Evolutionary conservation across 306 rosid genomes (phyloP), one percentile per base, ranked within the genome.

Genomic region (Abrus precatorius): DNA sequence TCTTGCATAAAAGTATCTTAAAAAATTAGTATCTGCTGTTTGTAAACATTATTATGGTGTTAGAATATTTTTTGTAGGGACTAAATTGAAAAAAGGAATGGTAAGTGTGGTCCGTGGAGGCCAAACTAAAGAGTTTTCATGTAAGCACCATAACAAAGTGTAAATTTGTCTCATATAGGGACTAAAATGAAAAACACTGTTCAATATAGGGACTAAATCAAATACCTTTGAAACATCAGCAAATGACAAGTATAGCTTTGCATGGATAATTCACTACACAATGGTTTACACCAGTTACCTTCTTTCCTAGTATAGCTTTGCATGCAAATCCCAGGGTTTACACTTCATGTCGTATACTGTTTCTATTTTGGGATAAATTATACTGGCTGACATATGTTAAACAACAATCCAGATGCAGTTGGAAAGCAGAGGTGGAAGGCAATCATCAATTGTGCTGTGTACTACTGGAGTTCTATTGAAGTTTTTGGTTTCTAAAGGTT

Each of bases 381-480:
- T 68, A 20, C 34, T 66, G 47, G 72, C 66, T 50, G 57, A 20
- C 20, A 34, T 56, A 27, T 43, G 40, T 50, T 47, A 57, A 50
- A 55, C 50, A 71, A 44, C 14, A 75, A 85, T 86, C 67, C 83
- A 93, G 97, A 91, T 90, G 74, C 90, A 91, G 73, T 80, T 91
- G 71, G 96, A 91, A 79, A 83, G 87, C 76, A 85, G 36, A 83
- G 97, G 94, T 61, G 97, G 97, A 54, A 91, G 77, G 84, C 61
- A 84, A 60, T 86, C 97, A 36, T 93, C 97, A 57, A 38, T 93
- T 63, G 79, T 93, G 45, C 80, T 89, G 77, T 93, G 97, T 86
- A 93, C 97, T 8, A 89, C 88, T 79, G 90, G 96, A 72, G 69
- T 91, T 83, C 79, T 93, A 20, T 79, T 89, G 83, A 91, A 93